Evolutionary conservation across 164 flowering plant genomes (phyloP).

Genomic region (Cinnamomum micranthum): DNA sequence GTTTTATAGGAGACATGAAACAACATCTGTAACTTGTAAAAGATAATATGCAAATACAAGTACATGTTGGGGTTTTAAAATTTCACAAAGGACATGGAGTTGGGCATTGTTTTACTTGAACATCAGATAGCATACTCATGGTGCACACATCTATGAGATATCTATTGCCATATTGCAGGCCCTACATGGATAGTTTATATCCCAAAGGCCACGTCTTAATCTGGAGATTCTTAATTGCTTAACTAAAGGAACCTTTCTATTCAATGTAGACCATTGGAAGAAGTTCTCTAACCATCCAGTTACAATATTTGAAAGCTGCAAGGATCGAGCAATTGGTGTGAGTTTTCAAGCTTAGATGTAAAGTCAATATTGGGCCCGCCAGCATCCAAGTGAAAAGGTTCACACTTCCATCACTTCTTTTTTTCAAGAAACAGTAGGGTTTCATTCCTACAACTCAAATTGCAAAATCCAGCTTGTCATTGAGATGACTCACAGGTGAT

Average conservation of each 20-base stretch:
- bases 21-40: background rate
- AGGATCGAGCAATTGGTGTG: background rate
- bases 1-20: background rate
- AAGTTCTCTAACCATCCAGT: background rate
- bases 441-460: background rate
- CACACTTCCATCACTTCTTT: background rate
- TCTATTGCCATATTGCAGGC: background rate
- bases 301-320: background rate
- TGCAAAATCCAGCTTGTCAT: background rate
- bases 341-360: background rate
- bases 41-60: too few relatives aligned
- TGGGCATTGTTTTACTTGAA: background rate
- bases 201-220: background rate
- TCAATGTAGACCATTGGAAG: background rate
- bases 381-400: background rate
- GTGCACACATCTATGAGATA: background rate
- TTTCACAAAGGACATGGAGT: background rate
- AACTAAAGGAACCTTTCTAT: background rate
- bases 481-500: background rate
- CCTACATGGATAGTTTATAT: background rate
- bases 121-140: background rate
- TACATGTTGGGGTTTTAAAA: background rate
- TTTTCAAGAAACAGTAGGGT: too few relatives aligned
- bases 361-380: background rate
- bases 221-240: background rate